Evolutionary conservation across 2,329 filamentous ascomycete genomes (phyloP).

Genomic region (Neodidymelliopsis sp.): DNA sequence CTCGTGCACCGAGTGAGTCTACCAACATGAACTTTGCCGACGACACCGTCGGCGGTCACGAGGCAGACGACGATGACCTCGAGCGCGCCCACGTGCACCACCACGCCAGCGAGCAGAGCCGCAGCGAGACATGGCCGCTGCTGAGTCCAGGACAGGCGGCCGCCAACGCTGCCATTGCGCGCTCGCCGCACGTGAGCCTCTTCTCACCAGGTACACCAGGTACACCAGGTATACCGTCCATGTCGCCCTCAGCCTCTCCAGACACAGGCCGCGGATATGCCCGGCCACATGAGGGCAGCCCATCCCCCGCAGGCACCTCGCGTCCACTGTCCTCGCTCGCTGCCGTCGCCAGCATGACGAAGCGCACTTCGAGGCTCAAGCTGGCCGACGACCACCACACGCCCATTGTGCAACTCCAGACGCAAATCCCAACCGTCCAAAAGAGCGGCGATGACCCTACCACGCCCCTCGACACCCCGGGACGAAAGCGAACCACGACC

Average conservation of each 20-base stretch:
- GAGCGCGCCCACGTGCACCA: constrained; percentile 12
- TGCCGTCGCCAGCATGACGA: constrained; percentile 34
- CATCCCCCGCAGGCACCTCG: constrained; percentile 34
- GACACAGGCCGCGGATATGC: constrained; percentile 13
- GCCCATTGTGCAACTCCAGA: constrained; percentile 41
- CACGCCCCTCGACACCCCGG: constrained; percentile 46
- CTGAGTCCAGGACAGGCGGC: constrained; percentile 17
- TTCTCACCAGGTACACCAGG: constrained; percentile 11
- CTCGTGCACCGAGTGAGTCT: constrained; percentile 7
- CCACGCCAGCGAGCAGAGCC: constrained; percentile 7
- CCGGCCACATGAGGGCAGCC: constrained; percentile 13
- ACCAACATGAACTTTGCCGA: constrained; percentile 27
- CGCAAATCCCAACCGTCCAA: constrained; percentile 52
- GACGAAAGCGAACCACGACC: constrained; percentile 30
- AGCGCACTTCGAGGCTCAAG: constrained; percentile 39
- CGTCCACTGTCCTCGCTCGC: constrained; percentile 26
- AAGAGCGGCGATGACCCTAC: constrained; percentile 60
- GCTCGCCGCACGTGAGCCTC: constrained; percentile 14
- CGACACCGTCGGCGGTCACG: constrained; percentile 24
- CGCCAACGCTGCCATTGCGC: constrained; percentile 13
- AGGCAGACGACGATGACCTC: constrained; percentile 22
- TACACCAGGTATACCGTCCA: constrained; percentile 12
- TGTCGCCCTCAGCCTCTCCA: constrained; percentile 14
- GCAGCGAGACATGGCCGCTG: constrained; percentile 24
- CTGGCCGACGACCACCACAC: constrained; percentile 36